Evolutionary conservation across 352 stramenopile species (phyloP).

Genomic region (Pythium oligandrum): DNA sequence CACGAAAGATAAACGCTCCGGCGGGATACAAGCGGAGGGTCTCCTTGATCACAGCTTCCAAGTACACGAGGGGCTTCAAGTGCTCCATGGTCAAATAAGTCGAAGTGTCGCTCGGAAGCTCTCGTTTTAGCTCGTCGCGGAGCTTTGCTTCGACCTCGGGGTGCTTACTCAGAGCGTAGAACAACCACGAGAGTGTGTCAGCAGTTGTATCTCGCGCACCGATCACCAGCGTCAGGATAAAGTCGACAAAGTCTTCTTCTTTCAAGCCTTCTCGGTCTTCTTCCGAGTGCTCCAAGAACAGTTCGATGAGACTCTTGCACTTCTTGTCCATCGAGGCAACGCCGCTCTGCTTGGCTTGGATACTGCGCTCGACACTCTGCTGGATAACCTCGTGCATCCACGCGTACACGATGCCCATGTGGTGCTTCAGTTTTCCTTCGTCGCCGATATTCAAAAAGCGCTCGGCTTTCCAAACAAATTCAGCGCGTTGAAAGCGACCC

Average conservation of each 20-base stretch:
- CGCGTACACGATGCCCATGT: conserved; percentile 27
- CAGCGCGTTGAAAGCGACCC: conserved; percentile 37
- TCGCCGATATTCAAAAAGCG: conserved; percentile 36
- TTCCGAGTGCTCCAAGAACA: conserved; percentile 5
- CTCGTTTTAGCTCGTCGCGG: conserved; percentile 29
- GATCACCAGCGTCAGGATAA: conserved; percentile 59
- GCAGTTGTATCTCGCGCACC: conserved; percentile 75
- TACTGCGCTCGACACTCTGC: conserved; percentile 26
- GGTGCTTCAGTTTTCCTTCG: conserved; percentile 30
- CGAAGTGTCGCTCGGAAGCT: conserved; percentile 2
- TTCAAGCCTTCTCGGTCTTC: conserved; percentile 16
- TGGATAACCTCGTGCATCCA: conserved; percentile 43
- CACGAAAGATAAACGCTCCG: conserved; percentile 52
- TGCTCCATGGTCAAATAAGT: conserved; percentile 37
- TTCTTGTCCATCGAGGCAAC: conserved; percentile 19
- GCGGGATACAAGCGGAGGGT: conserved; percentile 52
- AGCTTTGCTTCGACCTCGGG: conserved; percentile 40
- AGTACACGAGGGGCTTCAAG: conserved; percentile 42
- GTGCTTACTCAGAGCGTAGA: conserved; percentile 59
- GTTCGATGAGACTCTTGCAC: conserved; percentile 17
- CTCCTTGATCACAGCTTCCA: conserved; percentile 47
- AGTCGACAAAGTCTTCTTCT: conserved; percentile 42
- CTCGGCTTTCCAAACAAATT: conserved; percentile 53
- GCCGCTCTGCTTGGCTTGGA: conserved; percentile 4
- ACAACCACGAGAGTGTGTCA: conserved; percentile 54